A percentile compares a stretch with the other conserved stretches of the same genome.
phyloP scores from a whole-genome alignment of 371 early-diverging fungal species.

The Coemansia sp. region DNA sequence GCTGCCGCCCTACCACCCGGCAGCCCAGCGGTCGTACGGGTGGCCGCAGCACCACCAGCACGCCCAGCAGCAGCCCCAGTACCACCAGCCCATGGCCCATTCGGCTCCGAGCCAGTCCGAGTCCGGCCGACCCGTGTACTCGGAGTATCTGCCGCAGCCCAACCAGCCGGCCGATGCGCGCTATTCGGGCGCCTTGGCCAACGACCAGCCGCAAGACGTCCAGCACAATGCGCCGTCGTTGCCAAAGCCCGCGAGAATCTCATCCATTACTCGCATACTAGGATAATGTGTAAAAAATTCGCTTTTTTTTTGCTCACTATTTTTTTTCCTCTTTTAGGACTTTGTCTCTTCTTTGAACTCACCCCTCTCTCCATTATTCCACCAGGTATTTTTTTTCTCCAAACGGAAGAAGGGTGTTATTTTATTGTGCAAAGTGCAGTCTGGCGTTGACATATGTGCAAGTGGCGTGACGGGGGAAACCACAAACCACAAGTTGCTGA shows the following conservation, averaged over 20 bases:
- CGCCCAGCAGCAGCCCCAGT: neutral
- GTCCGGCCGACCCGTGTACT: conserved; percentile 4
- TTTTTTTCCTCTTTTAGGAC: neutral
- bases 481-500: too few species aligned
- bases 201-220: conserved; percentile 1
- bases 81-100: conserved; percentile 3
- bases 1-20: conserved; percentile 5
- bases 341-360: neutral
- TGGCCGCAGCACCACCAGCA: conserved; percentile 1
- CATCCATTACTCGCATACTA: conserved; percentile 44
- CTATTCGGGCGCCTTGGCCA: neutral
- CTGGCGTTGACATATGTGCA: too few species aligned
- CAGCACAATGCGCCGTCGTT: conserved; percentile 6
- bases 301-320: neutral
- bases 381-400: neutral
- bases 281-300: conserved; percentile 15
- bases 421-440: neutral
- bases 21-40: conserved; percentile 2
- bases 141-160: conserved; percentile 8
- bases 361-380: neutral
- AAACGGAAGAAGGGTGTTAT: neutral
- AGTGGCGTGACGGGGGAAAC: too few species aligned
- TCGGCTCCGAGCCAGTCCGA: conserved; percentile 3
- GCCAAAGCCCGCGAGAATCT: conserved; percentile 6
- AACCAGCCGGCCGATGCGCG: neutral